Evolutionary conservation across 768 basidiomycete genomes (phyloP), one percentile per base, ranked within the genome.

Genomic region (Hebeloma cylindrosporum): DNA sequence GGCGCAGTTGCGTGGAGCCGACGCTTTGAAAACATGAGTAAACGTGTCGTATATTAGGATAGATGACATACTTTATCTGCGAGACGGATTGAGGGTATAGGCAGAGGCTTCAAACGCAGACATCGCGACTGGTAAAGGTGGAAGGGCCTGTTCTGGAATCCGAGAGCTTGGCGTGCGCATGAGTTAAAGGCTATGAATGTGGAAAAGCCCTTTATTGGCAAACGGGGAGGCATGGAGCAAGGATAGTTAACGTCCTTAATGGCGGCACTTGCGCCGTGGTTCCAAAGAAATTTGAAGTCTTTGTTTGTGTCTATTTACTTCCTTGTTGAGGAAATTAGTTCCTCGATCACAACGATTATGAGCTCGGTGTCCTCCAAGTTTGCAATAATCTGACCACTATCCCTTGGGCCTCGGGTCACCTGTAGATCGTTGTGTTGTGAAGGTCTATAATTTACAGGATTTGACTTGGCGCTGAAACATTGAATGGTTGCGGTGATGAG

Each of bases 1-100:
- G 77, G 67, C 17, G 72, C 58, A 18, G 91, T 82, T 5, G 83
- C 72, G 69, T 95, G 93, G 58, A 96, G 78, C 10, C 71, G 55
- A 54, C 91, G 87, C 90, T 93, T n/a, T n/a, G n/a, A n/a, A n/a
- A n/a, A 40, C 16, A 50, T 51, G 14, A 39, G 34, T 40, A 43
- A 44, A 26, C 40, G 26, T 26, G n/a, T 9, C 10, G 7, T 22
- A 36, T 22, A 6, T n/a, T 10, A 25, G 33, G 25, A 41, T 45
- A 23, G 43, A 50, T 50, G 16, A 50, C 53, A 43, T 60, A 79
- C 77, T 67, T 71, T 77, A 61, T 71, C 64, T 28, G 57, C 56
- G 39, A 59, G 29, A 37, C 65, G 64, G 52, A 52, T 68, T 30
- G 59, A 46, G 14, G 52, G 52, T 51, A 51, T 53, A 45, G 51